Base-by-base conservation (phyloP, 2,329 filamentous ascomycete genomes). In the Rutstroemia sp. region DNA sequence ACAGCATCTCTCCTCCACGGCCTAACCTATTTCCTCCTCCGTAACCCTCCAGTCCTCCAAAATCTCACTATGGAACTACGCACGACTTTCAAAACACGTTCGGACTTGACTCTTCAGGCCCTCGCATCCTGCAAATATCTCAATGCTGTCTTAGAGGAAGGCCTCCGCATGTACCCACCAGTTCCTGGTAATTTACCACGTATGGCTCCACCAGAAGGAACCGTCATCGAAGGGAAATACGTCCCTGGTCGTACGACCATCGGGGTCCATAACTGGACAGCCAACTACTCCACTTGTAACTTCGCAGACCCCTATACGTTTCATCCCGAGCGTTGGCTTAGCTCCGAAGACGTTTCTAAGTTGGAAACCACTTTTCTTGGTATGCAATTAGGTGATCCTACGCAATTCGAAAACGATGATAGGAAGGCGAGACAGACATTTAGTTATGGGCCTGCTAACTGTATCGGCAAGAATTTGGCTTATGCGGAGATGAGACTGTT, bases 21-120 rank as follows among this genome's bases (percentile, higher is more conserved):
- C 8, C 40, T 58, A 27, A 65, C 27, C 57, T 61, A 58, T 12
- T 82, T 84, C 62, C 72, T 89, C 4, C 76, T 88, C 4, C 76
- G 78, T 59, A 77, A 75, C 17, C 72, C 54, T 2, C 44, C 39
- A 8, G 19, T 44, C 2, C 34, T 52, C 9, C 30, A 54, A 4
- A 73, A 68, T 21, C 65, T 80, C 3, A 64, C 65, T 2, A 57
- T 67, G 0, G 78, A 80, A 59, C 64, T 79, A 4, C 70, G 74
- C 4, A 58, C 59, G 4, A 56, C 68, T 1, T 78, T 78, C 61
- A 58, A 50, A 17, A 64, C 61, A 5, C 63, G 67, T 36, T 27
- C 48, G 1, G 56, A 60, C 1, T 51, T 61, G 4, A 61, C 46
- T 17, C 23, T 54, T 5, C 57, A 58, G 8, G 64, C 64, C 4